These are phyloP conservation scores for Phlyctochytrium arcticum DNA, from an alignment of 192 early-diverging fungal species.

Conservation along the genomic window DNA sequence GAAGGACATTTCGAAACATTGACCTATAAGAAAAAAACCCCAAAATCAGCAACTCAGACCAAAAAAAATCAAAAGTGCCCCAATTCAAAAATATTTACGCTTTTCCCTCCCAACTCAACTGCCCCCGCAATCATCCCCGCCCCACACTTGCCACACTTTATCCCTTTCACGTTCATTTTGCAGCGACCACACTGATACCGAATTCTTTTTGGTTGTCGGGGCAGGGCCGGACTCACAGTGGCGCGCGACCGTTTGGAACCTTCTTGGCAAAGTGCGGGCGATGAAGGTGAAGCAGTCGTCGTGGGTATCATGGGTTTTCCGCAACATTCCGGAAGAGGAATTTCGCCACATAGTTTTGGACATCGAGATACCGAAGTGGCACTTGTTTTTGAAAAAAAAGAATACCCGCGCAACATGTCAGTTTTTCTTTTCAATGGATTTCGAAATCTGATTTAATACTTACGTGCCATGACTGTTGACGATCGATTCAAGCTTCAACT, in stretches of 20 bases:
- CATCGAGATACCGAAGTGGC: background rate
- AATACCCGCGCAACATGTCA: too few species aligned
- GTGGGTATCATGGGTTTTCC: background rate
- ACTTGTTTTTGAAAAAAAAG: background rate
- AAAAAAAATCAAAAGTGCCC: background rate
- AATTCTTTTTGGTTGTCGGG: background rate
- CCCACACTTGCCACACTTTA: background rate
- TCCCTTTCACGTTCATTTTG: too few species aligned
- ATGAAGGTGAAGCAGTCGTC: background rate
- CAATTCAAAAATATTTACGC: background rate
- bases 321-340: background rate
- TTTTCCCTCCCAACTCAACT: background rate
- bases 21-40: background rate
- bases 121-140: background rate
- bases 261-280: background rate
- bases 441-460: background rate
- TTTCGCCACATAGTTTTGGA: background rate
- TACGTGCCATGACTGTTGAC: background rate
- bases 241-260: background rate
- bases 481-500: background rate
- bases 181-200: background rate
- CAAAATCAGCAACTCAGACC: background rate
- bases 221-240: too few species aligned
- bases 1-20: background rate
- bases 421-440: background rate